Percentiles rank a stretch among this genome's conserved stretches.
phyloP scores from a whole-genome alignment of 1,284 basidiomycete genomes.

The Malassezia caprae region DNA sequence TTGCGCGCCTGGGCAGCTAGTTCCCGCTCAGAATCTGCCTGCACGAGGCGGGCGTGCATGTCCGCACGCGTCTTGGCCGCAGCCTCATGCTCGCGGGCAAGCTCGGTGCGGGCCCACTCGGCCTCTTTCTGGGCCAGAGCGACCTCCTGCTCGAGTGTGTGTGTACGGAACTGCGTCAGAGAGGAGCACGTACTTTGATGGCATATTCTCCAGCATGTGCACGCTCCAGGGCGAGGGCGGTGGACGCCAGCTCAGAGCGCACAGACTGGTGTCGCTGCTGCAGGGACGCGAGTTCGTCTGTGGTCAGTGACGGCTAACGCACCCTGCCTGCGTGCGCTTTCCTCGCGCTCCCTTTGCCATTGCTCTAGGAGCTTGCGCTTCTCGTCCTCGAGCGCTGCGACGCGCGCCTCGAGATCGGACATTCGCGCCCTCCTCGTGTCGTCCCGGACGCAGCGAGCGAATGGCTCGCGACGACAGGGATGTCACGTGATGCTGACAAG shows the following conservation, averaged over 20 bases:
- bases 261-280: constrained; percentile 26
- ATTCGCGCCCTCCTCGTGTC: constrained; percentile 10
- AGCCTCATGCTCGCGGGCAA: constrained; percentile 27
- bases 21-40: constrained; percentile 64
- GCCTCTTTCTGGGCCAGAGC: constrained; percentile 62
- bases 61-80: constrained; percentile 55
- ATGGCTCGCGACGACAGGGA: not conserved
- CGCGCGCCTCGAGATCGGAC: constrained; percentile 16
- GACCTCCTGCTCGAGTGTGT: constrained; percentile 67
- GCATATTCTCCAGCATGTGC: constrained; percentile 31
- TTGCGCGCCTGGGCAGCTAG: constrained; percentile 58
- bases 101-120: constrained; percentile 53
- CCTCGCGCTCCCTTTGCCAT: constrained; percentile 38
- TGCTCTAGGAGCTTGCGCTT: constrained; percentile 40
- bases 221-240: constrained; percentile 31
- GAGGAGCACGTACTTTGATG: constrained; percentile 19
- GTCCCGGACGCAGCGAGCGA: not conserved
- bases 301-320: not conserved
- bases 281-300: constrained; percentile 32
- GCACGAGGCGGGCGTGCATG: constrained; percentile 51
- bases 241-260: constrained; percentile 29
- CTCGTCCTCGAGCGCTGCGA: constrained; percentile 31
- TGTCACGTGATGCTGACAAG: constrained; percentile 3
- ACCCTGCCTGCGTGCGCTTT: constrained; percentile 27
- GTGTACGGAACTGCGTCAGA: constrained; percentile 61